Percentiles rank a stretch among this genome's conserved stretches.
These are phyloP conservation scores for Diaporthe sp. DNA, from an alignment of 2,329 filamentous ascomycete species.

Conservation along the genomic window DNA sequence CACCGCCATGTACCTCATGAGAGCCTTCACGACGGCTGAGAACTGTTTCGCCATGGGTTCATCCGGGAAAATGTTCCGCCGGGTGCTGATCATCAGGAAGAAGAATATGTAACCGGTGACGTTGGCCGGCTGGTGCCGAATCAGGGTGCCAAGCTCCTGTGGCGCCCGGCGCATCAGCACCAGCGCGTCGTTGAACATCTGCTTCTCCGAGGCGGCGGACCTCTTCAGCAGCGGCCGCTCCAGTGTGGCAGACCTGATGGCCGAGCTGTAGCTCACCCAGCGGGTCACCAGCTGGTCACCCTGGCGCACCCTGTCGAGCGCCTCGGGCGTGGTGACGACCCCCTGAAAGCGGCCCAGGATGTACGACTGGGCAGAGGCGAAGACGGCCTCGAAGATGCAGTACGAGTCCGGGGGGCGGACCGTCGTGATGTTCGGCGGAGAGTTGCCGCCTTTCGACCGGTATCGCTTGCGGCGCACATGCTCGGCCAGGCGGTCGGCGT, in stretches of 20 bases:
- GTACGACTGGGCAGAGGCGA: slow-evolving; percentile 25
- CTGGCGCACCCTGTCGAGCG: slow-evolving; percentile 25
- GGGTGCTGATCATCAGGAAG: slow-evolving; percentile 35
- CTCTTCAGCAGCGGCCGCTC: slow-evolving; percentile 26
- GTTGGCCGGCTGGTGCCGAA: slow-evolving; percentile 29
- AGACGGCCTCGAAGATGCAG: slow-evolving; percentile 33
- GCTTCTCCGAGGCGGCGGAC: slow-evolving; percentile 21
- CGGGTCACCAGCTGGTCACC: slow-evolving; percentile 13
- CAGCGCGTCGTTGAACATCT: slow-evolving; percentile 33
- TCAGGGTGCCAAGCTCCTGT: slow-evolving; percentile 25
- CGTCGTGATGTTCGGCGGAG: neutral
- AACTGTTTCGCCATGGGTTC: slow-evolving; percentile 27
- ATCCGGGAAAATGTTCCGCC: slow-evolving; percentile 12
- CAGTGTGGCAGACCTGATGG: slow-evolving; percentile 22
- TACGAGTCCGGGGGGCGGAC: slow-evolving; percentile 29
- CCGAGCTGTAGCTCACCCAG: slow-evolving; percentile 31
- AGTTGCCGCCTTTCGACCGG: neutral
- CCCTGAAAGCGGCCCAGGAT: slow-evolving; percentile 27
- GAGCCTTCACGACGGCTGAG: slow-evolving; percentile 36
- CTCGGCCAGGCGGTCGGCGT: slow-evolving; percentile 35
- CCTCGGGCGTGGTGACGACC: slow-evolving; percentile 14
- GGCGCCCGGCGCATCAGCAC: slow-evolving; percentile 30
- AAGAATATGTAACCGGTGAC: slow-evolving; percentile 34
- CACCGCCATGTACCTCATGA: slow-evolving; percentile 26
- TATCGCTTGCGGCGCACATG: slow-evolving; percentile 35